Base-by-base conservation (phyloP, 495 filamentous ascomycete genomes). In the Hypoxylon cercidicola region DNA sequence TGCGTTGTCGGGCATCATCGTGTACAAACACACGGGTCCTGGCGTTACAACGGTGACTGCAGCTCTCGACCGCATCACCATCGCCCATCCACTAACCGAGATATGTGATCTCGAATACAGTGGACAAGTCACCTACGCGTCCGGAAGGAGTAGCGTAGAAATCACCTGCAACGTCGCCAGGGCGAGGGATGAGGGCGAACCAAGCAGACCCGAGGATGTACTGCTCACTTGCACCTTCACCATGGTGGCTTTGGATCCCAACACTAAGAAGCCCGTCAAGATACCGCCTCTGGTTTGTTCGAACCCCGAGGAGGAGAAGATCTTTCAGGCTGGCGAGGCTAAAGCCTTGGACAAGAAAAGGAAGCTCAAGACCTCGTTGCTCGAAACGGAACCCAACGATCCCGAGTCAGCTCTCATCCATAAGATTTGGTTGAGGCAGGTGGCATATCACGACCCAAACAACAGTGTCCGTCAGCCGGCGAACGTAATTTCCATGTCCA, bases 41-140 rank as follows among this genome's bases (percentile, higher is more conserved):
- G 77, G 77, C 2, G 90, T 92, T 2, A 90, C 88, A 2, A 93
- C 87, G 4, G 92, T 96, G 25, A 96, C 92, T 2, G 92, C 92
- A 3, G 89, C 90, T 2, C 88, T 90, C 19, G 91, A 96, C 71
- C 77, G 91, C 15, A 94, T 94, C 70, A 90, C 85, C 4, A 88
- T 94, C 57, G 86, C 89, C 62, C 79, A 87, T 53, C 89, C 90
- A 0, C 72, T 94, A 20, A 89, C 84, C 66, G 87, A 90, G 64
- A 91, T 94, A 47, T 93, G 90, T 72, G 90, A 94, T 69, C 81
- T 96, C 13, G 88, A 93, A 69, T 78, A 93, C 4, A 90, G 87
- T 56, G 92, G 92, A 1, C 87, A 90, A 63, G 91, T 93, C 18
- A 91, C 90, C 0, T 94, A 92, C 76, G 88, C 89, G 0, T 91